Base-by-base conservation (phyloP, 78 protist genomes). In the Dictyostelium brefeldianum region DNA sequence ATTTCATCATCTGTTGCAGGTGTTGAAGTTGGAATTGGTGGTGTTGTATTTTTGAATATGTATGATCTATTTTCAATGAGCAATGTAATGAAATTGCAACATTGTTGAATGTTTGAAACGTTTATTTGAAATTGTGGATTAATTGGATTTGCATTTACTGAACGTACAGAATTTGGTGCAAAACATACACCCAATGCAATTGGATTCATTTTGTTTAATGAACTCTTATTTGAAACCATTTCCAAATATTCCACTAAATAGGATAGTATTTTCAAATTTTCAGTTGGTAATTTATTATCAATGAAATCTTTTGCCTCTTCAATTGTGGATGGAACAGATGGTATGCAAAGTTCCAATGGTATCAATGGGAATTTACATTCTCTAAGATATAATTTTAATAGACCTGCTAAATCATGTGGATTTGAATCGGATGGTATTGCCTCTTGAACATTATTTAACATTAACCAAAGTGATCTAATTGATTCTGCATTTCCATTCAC, bases 401-500 rank as follows among this genome's bases (percentile, higher is more conserved):
- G 36, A 29, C 93, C 93, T 8, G 93, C 83, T 31, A 87, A 77
- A 78, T 87, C 93, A 29, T 77, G 93, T 11, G 51, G 5, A 18
- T 47, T 43, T n/a, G 59, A 46, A 46, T 36, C 22, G 2, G 27
- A n/a, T n/a, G 79, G 59, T 46, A 36, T 47, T 46, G 79, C 56
- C 36, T 36, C 56, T 29, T 73, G 51, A 47, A 73, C 46, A 73
- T 73, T 73, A 46, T 47, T 47, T n/a, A 46, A 47, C 56, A 73
- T 36, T 73, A 73, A 73, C 91, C 91, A 84, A 14, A 84, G 48
- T 46, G 91, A 25, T 59, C 91, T 74, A 2, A 84, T 77, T 1
- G 67, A 75, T n/a, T 87, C 93, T 25, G 93, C 81, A 65, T 77
- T 87, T 10, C 93, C 93, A 87, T 87, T 87, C 1, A 77, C 84